Evolutionary conservation across 441 rosid species (phyloP).

Genomic region (Populus hybrid): DNA sequence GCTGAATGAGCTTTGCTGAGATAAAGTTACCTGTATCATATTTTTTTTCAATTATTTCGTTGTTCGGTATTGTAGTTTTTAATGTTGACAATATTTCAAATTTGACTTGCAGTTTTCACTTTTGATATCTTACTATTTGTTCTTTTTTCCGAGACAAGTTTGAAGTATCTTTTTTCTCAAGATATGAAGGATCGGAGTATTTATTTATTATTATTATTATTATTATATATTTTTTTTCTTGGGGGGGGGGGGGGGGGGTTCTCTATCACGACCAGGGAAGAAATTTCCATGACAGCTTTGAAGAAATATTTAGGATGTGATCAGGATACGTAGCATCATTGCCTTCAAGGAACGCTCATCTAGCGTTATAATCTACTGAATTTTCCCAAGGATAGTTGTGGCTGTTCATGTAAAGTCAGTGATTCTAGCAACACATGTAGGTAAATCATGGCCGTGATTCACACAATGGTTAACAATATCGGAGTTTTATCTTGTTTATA

Average conservation of each 20-base stretch:
- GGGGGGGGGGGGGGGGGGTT: too few species aligned
- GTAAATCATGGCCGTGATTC: too few species aligned
- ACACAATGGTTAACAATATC: too few species aligned
- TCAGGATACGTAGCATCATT: too few species aligned
- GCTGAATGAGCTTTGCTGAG: conserved; percentile 32
- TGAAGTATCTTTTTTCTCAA: not conserved
- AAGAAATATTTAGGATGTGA: not conserved
- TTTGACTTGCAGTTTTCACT: conserved; percentile 6
- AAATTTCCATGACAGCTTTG: not conserved
- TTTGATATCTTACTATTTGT: not conserved
- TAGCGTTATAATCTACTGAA: too few species aligned
- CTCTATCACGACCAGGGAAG: not conserved
- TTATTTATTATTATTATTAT: not conserved
- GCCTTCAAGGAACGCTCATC: too few species aligned
- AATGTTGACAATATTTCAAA: not conserved
- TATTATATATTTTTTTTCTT: not conserved
- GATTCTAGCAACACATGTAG: too few species aligned
- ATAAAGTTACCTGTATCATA: conserved; percentile 11
- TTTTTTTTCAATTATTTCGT: conserved; percentile 15
- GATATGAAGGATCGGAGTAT: not conserved
- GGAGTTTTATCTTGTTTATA: too few species aligned
- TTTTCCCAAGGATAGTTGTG: too few species aligned
- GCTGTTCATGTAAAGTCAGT: too few species aligned
- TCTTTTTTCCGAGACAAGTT: not conserved
- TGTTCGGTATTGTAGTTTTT: conserved; percentile 11